Evolutionary conservation across 257 asterid species (phyloP).

Genomic region (Parsonsia alboflavescens): DNA sequence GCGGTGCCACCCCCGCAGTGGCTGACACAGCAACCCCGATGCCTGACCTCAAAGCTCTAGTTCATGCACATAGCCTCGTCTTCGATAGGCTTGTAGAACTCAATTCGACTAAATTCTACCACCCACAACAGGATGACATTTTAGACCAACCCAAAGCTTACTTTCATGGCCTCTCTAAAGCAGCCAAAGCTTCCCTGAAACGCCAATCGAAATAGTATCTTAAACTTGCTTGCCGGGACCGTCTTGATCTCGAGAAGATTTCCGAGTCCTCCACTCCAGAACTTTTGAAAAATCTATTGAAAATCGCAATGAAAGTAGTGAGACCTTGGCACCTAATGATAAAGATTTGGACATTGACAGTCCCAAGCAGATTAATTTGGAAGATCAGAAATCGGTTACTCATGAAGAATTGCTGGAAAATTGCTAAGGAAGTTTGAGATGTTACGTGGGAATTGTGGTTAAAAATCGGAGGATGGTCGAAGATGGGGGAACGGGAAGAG

Average conservation of each 20-base stretch:
- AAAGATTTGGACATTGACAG: neutral
- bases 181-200: conserved; percentile 68
- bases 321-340: conserved; percentile 1
- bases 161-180: conserved; percentile 70
- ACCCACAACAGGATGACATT: conserved; percentile 50
- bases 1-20: neutral
- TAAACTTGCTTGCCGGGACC: conserved; percentile 67
- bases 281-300: conserved; percentile 37
- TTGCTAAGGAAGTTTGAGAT: conserved; percentile 56
- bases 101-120: conserved; percentile 75
- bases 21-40: neutral
- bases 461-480: conserved; percentile 17
- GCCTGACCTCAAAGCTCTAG: conserved; percentile 36
- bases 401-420: conserved; percentile 60
- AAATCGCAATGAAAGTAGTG: conserved; percentile 1
- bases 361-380: conserved; percentile 22
- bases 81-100: conserved; percentile 59
- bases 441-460: conserved; percentile 66
- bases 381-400: conserved; percentile 43
- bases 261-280: conserved; percentile 44
- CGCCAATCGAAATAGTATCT: conserved; percentile 54
- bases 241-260: conserved; percentile 72
- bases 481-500: too few relatives aligned
- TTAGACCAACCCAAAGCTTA: conserved; percentile 58
- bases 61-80: conserved; percentile 43